A percentile compares a stretch with the other conserved stretches of the same genome.
phyloP scores from a whole-genome alignment of 164 flowering plant genomes.

The Vitis labrusca region DNA sequence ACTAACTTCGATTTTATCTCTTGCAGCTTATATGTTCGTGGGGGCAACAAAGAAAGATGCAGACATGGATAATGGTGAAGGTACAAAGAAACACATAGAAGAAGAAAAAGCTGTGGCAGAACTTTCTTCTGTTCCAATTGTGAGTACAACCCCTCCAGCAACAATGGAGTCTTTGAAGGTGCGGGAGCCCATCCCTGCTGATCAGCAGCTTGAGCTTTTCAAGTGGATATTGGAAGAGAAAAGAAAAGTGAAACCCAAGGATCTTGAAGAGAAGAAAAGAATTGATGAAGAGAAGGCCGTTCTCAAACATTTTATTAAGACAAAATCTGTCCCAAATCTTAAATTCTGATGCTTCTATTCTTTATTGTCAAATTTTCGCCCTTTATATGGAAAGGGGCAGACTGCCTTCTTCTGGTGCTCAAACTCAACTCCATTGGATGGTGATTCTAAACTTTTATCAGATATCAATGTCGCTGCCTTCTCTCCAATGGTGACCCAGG shows the following conservation, averaged over 20 bases:
- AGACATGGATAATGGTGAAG: conserved; percentile 24
- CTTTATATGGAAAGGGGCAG: not conserved
- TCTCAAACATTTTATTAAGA: conserved; percentile 71
- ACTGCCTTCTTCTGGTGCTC: no score
- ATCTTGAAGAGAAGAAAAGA: conserved; percentile 63
- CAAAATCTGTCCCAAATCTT: conserved; percentile 55
- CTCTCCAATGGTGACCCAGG: no score
- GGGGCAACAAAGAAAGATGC: conserved; percentile 42
- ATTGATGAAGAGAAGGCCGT: conserved; percentile 88
- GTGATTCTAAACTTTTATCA: no score
- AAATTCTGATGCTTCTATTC: conserved; percentile 7
- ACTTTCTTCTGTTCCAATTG: conserved; percentile 25
- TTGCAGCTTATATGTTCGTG: conserved; percentile 42
- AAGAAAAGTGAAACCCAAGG: conserved; percentile 65
- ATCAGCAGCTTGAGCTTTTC: conserved; percentile 72
- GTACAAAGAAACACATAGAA: conserved; percentile 2
- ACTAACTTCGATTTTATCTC: conserved; percentile 3
- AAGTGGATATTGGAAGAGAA: conserved; percentile 90
- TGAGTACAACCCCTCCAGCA: conserved; percentile 16
- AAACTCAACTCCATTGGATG: no score
- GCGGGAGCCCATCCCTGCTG: conserved; percentile 57
- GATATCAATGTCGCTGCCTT: no score
- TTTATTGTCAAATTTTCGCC: not conserved
- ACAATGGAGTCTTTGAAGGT: conserved; percentile 26
- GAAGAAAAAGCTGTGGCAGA: conserved; percentile 24